These are phyloP conservation scores for Fusarium sp. DNA, from an alignment of 2,329 filamentous ascomycete species.

Conservation along the genomic window DNA sequence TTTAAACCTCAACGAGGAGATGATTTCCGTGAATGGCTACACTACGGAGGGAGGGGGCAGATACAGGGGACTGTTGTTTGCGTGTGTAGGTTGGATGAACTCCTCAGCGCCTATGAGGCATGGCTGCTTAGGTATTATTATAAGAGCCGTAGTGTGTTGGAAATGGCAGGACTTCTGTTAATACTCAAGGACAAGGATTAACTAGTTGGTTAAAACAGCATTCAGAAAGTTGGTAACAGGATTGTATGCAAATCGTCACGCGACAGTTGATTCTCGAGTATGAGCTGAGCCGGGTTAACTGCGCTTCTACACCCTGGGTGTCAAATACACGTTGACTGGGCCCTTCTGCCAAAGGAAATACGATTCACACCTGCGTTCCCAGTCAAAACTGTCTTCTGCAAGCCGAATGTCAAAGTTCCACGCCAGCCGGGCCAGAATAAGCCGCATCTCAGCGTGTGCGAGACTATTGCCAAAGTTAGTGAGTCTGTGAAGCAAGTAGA, in stretches of 20 bases:
- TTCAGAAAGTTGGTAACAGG: no score
- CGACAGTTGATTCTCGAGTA: neutral
- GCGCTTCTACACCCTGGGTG: neutral
- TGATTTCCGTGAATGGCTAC: neutral
- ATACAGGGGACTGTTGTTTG: neutral
- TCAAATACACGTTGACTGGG: neutral
- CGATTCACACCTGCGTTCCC: neutral
- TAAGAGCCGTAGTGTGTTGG: neutral
- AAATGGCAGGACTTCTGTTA: neutral
- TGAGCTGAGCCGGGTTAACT: neutral
- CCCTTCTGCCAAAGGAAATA: constrained; percentile 8
- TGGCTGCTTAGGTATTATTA: neutral
- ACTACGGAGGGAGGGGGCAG: neutral
- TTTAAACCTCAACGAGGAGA: neutral
- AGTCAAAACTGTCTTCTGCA: neutral
- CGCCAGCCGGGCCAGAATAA: constrained; percentile 3
- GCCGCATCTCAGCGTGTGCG: constrained; percentile 14
- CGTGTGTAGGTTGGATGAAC: neutral
- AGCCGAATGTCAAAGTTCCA: constrained; percentile 14
- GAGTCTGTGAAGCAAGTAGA: neutral
- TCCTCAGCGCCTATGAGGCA: neutral
- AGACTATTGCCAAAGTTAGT: neutral
- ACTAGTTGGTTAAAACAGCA: no score
- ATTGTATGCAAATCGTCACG: neutral
- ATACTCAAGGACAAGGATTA: neutral